Percentiles rank a stretch among this genome's conserved stretches.
Evolutionary conservation across 306 rosid genomes (phyloP).

Genomic region (Trifolium fragiferum): DNA sequence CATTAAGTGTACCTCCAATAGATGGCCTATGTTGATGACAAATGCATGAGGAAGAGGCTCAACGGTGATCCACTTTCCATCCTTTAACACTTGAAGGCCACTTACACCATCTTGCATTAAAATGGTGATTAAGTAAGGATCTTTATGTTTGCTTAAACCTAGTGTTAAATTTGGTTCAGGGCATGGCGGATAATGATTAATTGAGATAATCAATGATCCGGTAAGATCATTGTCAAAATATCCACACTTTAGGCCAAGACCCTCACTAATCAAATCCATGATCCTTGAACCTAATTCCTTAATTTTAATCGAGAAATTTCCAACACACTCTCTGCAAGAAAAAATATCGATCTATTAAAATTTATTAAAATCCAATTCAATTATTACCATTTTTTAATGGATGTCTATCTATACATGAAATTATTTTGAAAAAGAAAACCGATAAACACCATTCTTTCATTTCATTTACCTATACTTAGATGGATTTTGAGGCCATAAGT

Average conservation of each 20-base stretch:
- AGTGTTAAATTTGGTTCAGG: constrained; percentile 48
- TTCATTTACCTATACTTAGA: constrained; percentile 25
- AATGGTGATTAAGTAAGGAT: constrained; percentile 43
- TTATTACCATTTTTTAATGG: too few species aligned
- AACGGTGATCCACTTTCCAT: constrained; percentile 43
- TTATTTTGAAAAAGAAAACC: too few species aligned
- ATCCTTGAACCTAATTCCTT: constrained; percentile 38
- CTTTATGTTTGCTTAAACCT: constrained; percentile 41
- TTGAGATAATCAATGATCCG: not conserved
- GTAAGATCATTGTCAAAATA: constrained; percentile 40
- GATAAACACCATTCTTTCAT: too few species aligned
- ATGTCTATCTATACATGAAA: too few species aligned
- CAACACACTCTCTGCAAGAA: constrained; percentile 39
- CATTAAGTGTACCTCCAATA: constrained; percentile 13
- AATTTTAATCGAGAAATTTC: constrained; percentile 35
- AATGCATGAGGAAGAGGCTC: constrained; percentile 44
- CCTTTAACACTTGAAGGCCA: constrained; percentile 47
- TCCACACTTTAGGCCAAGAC: constrained; percentile 33
- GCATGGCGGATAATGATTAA: constrained; percentile 42
- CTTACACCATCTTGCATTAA: constrained; percentile 37
- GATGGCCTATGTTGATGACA: constrained; percentile 37
- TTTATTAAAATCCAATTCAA: not conserved
- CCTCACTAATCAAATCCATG: constrained; percentile 41
- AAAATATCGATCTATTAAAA: not conserved
- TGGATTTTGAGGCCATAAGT: constrained; percentile 47